A percentile compares a stretch with the other conserved stretches of the same genome.
These are phyloP conservation scores for Phlebiopsis flavidoalba DNA, from an alignment of 768 basidiomycete genomes.

Conservation along the genomic window DNA sequence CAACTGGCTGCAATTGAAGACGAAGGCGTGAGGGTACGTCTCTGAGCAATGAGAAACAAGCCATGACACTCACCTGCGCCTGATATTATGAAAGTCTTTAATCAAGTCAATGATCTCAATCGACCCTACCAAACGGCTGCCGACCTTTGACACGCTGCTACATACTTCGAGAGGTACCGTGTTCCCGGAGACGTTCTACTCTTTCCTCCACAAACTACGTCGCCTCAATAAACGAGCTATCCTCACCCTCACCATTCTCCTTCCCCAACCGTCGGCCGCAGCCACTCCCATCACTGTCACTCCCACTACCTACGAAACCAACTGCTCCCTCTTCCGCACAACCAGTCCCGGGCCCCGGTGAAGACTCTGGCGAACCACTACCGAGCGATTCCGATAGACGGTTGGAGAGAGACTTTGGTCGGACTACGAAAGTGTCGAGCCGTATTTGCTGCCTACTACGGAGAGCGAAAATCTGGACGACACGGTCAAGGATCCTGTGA, in stretches of 20 bases:
- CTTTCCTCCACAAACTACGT: constrained; percentile 91
- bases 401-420: constrained; percentile 80
- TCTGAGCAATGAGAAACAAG: no score
- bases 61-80: no score
- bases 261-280: constrained; percentile 20
- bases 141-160: constrained; percentile 76
- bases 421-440: constrained; percentile 80
- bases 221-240: constrained; percentile 69
- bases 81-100: constrained; percentile 48
- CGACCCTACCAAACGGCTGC: constrained; percentile 68
- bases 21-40: constrained; percentile 70
- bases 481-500: constrained; percentile 44
- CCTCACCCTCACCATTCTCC: constrained; percentile 40
- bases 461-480: constrained; percentile 28
- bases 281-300: constrained; percentile 25
- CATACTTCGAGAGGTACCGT: constrained; percentile 71
- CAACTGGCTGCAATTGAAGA: constrained; percentile 77
- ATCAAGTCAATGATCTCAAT: constrained; percentile 89
- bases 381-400: constrained; percentile 82
- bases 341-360: constrained; percentile 8
- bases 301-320: constrained; percentile 23
- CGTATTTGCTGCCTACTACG: constrained; percentile 46
- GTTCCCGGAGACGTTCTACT: constrained; percentile 92
- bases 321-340: background rate
- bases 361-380: constrained; percentile 31